Evolutionary conservation across 495 filamentous ascomycete species (phyloP).

Genomic region (Opeltia flavorubescens): DNA sequence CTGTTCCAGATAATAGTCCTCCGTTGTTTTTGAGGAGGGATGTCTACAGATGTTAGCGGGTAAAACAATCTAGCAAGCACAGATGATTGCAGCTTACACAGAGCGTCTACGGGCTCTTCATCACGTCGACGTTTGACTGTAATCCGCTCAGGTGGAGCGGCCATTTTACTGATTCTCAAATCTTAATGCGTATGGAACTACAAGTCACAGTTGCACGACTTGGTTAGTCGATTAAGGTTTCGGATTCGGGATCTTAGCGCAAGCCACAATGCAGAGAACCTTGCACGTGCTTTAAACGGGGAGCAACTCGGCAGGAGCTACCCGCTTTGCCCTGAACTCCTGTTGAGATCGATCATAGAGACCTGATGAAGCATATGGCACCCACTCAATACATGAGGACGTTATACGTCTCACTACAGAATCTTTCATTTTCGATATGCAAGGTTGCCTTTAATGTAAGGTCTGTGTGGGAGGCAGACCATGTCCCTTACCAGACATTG

Average conservation of each 20-base stretch:
- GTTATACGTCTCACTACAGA: too few species aligned
- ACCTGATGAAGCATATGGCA: too few species aligned
- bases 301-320: too few species aligned
- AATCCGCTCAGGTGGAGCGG: constrained; percentile 38
- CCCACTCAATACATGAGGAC: too few species aligned
- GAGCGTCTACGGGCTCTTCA: constrained; percentile 40
- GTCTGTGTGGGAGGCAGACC: too few species aligned
- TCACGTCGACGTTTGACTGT: constrained; percentile 42
- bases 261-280: background rate
- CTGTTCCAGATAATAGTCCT: background rate
- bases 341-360: too few species aligned
- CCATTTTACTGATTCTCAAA: constrained; percentile 19
- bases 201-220: too few species aligned
- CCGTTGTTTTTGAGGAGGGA: constrained; percentile 7
- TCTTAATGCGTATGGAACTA: too few species aligned
- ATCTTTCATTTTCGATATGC: too few species aligned
- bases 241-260: background rate
- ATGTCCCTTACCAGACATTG: too few species aligned
- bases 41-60: constrained; percentile 4
- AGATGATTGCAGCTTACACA: constrained; percentile 29
- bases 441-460: too few species aligned
- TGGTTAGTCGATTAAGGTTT: background rate
- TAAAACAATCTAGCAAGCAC: background rate
- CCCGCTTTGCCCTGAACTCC: too few species aligned
- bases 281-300: background rate